Evolutionary conservation across 345 rosid species (phyloP), one percentile per base, ranked within the genome.

Genomic region (Eucalyptus urophylla): DNA sequence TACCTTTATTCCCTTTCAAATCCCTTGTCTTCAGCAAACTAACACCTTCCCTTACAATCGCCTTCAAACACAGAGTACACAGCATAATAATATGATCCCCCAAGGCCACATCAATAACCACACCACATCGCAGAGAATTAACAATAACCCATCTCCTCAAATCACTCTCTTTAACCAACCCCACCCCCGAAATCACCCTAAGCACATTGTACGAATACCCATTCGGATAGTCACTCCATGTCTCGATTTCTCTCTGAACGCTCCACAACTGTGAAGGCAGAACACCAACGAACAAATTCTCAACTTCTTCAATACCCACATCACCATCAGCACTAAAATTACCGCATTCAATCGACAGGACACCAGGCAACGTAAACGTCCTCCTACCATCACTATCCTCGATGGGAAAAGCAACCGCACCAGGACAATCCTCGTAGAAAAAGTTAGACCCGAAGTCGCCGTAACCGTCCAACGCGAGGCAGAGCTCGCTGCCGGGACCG

Each of bases 401-500:
- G 60, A 89, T 90, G 31, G 91, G 93, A 43, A 94, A 91, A 87
- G 90, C 87, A 85, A 97, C 98, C 89, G 87, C 96, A 89, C 95
- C 96, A 3, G 97, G 97, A 89, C 98, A 97, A 90, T 94, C 95
- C 49, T 88, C 89, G 89, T 96, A 96, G 89, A 93, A 95, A 91
- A 95, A 96, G 87, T 87, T 91, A 62, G 83, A 88, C 50, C 93
- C 91, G 67, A 93, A 93, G 87, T 90, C 91, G 58, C 89, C 58
- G 88, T 92, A 94, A 29, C 89, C 93, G 89, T 95, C 96, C 86
- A 97, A 90, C 12, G 95, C 94, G 88, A 97, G 67, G 91, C 94
- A 94, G 53, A 93, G 89, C 14, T 93, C 95, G 49, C 87, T 88
- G 19, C n/a, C 50, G 17, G 80, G 76, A 40, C 92, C 92, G n/a